Base-by-base conservation (phyloP, 176 grass and related monocot species). In the Typha latifolia region DNA sequence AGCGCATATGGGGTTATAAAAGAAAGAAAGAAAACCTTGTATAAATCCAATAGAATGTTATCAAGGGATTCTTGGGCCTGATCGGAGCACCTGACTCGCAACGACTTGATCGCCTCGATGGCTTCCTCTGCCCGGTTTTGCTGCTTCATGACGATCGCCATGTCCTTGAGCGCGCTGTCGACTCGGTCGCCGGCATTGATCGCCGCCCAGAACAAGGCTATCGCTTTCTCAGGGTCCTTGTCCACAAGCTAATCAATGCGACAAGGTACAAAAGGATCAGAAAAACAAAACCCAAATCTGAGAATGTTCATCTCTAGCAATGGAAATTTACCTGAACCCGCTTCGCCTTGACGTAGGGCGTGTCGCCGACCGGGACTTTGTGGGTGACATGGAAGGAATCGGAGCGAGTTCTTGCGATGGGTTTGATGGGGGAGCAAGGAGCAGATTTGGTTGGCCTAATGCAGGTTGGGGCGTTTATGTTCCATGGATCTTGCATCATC, bases 91-190 rank as follows among this genome's bases (percentile, higher is more conserved):
- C 89, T 80, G 80, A 69, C 77, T 66, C 94, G 84, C 76, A 97
- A 87, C 48, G 88, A 92, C 66, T 97, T 97, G 81, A 97, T 93
- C 62, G 94, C 94, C 73, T 97, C 94, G 51, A 97, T 87, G 15
- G 91, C 89, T 78, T 99, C 89, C 80, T 99, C 94, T 26, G 94
- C 89, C 27, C 94, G 81, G 77, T 99, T 99, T 74, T 99, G 89
- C 83, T 99, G 94, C 84, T 99, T 99, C 94, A 99, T 99, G 7
- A 93, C 94, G 66, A 93, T 99, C 49, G 94, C 94, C 94, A 99
- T 99, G 79, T 99, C 89, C 82, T 99, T 93, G 71, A 99, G 86
- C 49, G 94, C 94, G 80, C 94, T 93, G 76, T 99, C 89, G 13
- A 99, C 94, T 6, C 94, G 69, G 77, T 99, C 94, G 16, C 89